Base-by-base conservation (phyloP, 1,139 yeast genomes). In the Geotrichum fermentans region DNA sequence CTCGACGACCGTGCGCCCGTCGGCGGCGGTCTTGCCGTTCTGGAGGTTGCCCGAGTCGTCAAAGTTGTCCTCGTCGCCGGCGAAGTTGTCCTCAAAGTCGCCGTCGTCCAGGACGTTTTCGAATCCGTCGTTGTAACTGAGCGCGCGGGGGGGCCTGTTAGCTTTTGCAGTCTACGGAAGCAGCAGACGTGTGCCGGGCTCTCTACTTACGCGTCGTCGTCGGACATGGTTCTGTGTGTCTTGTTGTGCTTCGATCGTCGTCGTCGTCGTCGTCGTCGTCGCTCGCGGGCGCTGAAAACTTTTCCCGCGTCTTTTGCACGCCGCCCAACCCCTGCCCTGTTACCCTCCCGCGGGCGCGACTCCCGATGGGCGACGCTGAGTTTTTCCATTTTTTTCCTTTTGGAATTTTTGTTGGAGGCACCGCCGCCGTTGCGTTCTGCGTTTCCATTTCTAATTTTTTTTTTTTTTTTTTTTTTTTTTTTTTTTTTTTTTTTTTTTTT, bases 61-160 rank as follows among this genome's bases (percentile, higher is more conserved):
- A 39, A 71, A 79, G 44, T 67, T 70, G 34, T 71, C 73, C 47
- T 77, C 81, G 32, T 71, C 74, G 58, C 85, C 95, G 11, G 92
- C 83, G 65, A 83, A 83, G 61, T 82, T 87, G 56, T 81, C 87
- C 54, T 84, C 94, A 64, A 83, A 85, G 61, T 86, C 73, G 41
- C 56, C 63, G 32, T 66, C 92, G 55, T 84, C 95, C 61, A 70
- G 83, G 69, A 85, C 78, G 66, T 85, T 92, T 57, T 79, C 83
- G 54, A 57, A 67, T 39, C 80, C 90, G 54, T 86, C 95, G 71
- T 83, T 83, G 68, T 81, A 85, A 42, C 83, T 69, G 28, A n/a
- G n/a, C n/a, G n/a, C n/a, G n/a, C n/a, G n/a, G n/a, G n/a, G n/a
- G n/a, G n/a, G n/a, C n/a, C n/a, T n/a, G n/a, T n/a, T n/a, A n/a